Base-by-base conservation (phyloP, 1,284 basidiomycete genomes). In the Entoloma clypeatum region DNA sequence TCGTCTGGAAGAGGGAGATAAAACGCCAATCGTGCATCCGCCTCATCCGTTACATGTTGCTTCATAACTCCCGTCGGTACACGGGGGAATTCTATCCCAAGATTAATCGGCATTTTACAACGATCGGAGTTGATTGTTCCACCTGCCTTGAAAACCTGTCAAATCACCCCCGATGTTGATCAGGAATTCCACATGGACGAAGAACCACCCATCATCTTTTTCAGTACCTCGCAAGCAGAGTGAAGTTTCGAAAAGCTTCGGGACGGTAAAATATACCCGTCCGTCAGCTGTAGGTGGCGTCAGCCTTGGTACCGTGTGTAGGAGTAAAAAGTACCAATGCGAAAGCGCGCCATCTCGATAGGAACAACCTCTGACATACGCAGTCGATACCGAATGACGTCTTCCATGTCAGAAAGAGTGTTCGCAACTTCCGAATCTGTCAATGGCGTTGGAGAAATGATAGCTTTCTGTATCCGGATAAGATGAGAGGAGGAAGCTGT, bases 201-300 rank as follows among this genome's bases (percentile, higher is more conserved):
- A 83, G 59, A 89, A 92, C 91, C 90, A 93, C 0, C 81, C 77
- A 44, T 86, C 84, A 21, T 75, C 68, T 41, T 68, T 68, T 46
- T 77, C 67, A 4, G 76, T 77, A 5, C 90, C 88, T 24, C 72
- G 70, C 23, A 92, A 66, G 47, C 82, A 89, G 23, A 92, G 59
- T 0, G 83, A 83, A 3, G 77, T 74, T 53, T 85, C 77, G 55
- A 94, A 94, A n/a, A 92, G 64, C 14, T 77, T 75, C 0, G 78
- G 76, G 0, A 81, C 81, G 3, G 69, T 75, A 54, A 95, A 92
- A 53, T 77, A 77, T 3, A 81, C 89, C 38, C 89, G 79, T 5
- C 91, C 92, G 48, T 83, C 77, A 39, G 71, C 83, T 86, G 51
- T 17, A 33, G 10, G 24, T 6, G 11, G 10, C 18, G 24, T 51